Evolutionary conservation across 139 green algal species (phyloP).

Genomic region (Tetratostichococcus sp.): DNA sequence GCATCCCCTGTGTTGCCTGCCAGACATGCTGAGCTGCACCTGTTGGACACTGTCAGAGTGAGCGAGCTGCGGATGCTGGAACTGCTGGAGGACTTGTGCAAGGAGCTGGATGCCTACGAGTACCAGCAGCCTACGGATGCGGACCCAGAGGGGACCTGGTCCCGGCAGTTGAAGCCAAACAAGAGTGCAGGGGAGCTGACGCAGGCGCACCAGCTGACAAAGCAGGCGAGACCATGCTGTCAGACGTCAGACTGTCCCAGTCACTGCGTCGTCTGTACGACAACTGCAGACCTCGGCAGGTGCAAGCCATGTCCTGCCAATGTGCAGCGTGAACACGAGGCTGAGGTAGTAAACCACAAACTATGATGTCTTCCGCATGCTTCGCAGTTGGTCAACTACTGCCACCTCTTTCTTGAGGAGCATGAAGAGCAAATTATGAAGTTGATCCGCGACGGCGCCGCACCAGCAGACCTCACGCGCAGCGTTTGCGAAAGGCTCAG

Average conservation of each 20-base stretch:
- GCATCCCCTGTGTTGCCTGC: no score
- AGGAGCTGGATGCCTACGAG: constrained; percentile 50
- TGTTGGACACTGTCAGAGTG: constrained; percentile 19
- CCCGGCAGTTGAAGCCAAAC: neutral
- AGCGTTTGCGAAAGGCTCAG: neutral
- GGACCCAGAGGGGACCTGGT: neutral
- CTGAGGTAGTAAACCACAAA: no score
- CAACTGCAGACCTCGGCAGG: no score
- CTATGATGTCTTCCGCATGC: no score
- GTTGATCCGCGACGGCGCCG: constrained; percentile 26
- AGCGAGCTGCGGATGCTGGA: constrained; percentile 64
- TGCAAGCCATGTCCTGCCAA: no score
- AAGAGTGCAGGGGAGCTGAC: neutral
- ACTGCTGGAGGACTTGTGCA: constrained; percentile 68
- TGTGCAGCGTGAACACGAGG: no score
- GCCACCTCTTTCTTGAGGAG: constrained; percentile 48
- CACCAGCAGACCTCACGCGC: neutral
- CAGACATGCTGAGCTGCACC: no score
- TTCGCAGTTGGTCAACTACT: constrained; percentile 49
- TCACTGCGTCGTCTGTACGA: no score
- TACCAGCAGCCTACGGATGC: constrained; percentile 20
- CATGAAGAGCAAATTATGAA: constrained; percentile 49
- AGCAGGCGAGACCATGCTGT: neutral
- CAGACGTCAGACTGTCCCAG: no score
- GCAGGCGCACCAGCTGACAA: constrained; percentile 25